Base-by-base conservation (phyloP, 2,329 filamentous ascomycete species). In the Claviceps arundinis region DNA sequence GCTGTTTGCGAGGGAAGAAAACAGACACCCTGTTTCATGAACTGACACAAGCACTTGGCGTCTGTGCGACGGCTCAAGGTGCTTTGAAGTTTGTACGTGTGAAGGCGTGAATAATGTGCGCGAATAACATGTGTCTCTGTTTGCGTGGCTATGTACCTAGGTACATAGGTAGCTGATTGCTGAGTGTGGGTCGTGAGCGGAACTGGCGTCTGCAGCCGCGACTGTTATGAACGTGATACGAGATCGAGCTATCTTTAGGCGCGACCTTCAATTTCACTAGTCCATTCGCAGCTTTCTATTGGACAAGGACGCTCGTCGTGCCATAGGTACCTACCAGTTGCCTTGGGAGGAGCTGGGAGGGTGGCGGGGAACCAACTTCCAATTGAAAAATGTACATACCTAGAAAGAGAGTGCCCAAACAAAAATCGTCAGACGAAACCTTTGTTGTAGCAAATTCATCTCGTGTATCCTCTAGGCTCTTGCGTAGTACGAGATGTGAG, bases 141-240 rank as follows among this genome's bases (percentile, higher is more conserved):
- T 40, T 40, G 13, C 17, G 17, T 42, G 17, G 8, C 16, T n/a
- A 40, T 5, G n/a, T 40, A 40, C 14, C 4, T 38, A 38, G 4
- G 4, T 40, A 40, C 37, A 5, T 37, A 38, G 37, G 26, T 45
- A 17, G 45, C n/a, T 47, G 38, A 19, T 5, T 24, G 40, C 17
- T 42, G 26, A 24, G 24, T 26, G 26, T 38, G 47, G 47, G 47
- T 17, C 42, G 26, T 14, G n/a, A 41, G 37, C 49, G 49, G 49
- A 47, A 34, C 43, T 47, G 50, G 50, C 50, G 50, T 47, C 48
- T 51, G 42, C 45, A 52, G 50, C 50, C 50, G 50, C 50, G 50
- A 38, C 50, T 19, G 38, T 48, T 19, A 22, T 47, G 41, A 24
- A 19, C 17, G 24, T 38, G 38, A 38, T 48, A 48, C 50, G 45